These are phyloP conservation scores for Pythium sukuiense DNA, from an alignment of 352 stramenopile species.

Conservation along the genomic window DNA sequence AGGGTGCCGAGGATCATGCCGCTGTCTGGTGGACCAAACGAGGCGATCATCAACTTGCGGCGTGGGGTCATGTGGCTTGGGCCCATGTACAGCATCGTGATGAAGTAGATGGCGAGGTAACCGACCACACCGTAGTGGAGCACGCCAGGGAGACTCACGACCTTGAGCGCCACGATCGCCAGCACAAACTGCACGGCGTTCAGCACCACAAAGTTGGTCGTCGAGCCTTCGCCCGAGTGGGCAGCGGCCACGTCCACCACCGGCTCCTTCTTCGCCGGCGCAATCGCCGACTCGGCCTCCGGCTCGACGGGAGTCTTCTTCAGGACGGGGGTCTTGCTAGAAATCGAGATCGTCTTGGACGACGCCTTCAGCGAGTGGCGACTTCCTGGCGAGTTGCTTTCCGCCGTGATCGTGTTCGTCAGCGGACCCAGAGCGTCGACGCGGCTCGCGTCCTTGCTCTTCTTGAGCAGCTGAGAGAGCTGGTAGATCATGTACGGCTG, in stretches of 20 bases:
- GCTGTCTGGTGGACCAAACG: constrained; percentile 51
- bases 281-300: background rate
- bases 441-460: constrained; percentile 36
- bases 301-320: background rate
- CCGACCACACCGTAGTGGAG: constrained; percentile 47
- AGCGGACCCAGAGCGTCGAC: constrained; percentile 37
- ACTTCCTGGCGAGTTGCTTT: constrained; percentile 16
- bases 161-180: constrained; percentile 48
- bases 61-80: constrained; percentile 55
- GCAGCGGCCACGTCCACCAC: constrained; percentile 12
- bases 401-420: constrained; percentile 44
- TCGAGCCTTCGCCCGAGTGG: constrained; percentile 29
- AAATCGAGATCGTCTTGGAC: background rate
- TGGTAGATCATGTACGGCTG: constrained; percentile 66
- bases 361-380: background rate
- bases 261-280: constrained; percentile 4
- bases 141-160: constrained; percentile 39
- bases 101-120: constrained; percentile 52
- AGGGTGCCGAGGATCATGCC: constrained; percentile 73
- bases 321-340: background rate
- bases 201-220: constrained; percentile 37
- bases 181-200: constrained; percentile 57
- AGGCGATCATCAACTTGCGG: constrained; percentile 73
- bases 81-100: constrained; percentile 55
- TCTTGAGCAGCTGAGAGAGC: constrained; percentile 56